Base-by-base conservation (phyloP, 2,329 filamentous ascomycete genomes). In the Sporothrix schenckii region DNA sequence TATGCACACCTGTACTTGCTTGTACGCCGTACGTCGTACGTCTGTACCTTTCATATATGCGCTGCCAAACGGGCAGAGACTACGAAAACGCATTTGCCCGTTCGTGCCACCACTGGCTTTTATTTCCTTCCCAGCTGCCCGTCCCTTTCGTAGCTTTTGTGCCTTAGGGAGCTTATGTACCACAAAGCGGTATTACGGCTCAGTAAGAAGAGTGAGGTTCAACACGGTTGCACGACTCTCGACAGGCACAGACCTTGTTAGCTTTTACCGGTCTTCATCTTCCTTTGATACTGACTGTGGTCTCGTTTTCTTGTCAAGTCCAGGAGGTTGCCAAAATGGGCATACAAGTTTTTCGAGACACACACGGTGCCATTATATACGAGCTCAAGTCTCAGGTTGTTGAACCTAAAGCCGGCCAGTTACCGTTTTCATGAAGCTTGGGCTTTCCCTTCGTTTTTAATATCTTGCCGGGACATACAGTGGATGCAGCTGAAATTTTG, bases 41-140 rank as follows among this genome's bases (percentile, higher is more conserved):
- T 50, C 49, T 50, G 49, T 50, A 1, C 16, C 19, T 50, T 50
- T n/a, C 19, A 41, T 30, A 41, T 41, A 41, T 60, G 56, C 56
- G n/a, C 39, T 63, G 58, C 39, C 58, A 63, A 63, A 63, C 58
- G 58, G 58, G 47, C 58, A 63, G 39, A 63, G 9, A 63, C 58
- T 47, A 27, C 39, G 21, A 63, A 47, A 63, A 47, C 58, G 41
- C 11, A 27, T 61, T 47, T 24, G 58, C 58, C 58, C 39, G 39
- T 47, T 63, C 58, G 39, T 63, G 58, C 39, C 58, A 21, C 19
- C 21, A 47, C n/a, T 47, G 21, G 58, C 39, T 47, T 63, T 11
- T 41, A 3, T 44, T 24, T 16, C 58, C 54, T 19, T 39, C 39
- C 47, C 58, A 63, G 58, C 58, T 34, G 34, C n/a, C 58, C 39